Evolutionary conservation across 208 protist genomes (phyloP).

Genomic region (Trypanosoma congolense): DNA sequence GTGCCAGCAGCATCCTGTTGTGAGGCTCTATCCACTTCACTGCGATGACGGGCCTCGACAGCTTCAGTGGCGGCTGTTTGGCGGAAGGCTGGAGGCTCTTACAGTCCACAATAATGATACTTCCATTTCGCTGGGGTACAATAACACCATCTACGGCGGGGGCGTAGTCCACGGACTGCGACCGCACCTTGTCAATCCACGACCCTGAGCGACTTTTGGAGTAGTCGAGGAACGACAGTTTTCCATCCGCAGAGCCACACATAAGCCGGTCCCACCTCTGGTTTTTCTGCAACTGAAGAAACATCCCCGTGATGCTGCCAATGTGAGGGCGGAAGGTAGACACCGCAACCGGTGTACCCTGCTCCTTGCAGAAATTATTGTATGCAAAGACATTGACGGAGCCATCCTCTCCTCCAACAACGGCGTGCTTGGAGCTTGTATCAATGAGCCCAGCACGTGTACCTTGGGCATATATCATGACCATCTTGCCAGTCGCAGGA

Average conservation of each 20-base stretch:
- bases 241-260: conserved; percentile 34
- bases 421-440: conserved; percentile 38
- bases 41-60: conserved; percentile 4
- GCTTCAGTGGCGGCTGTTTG: conserved; percentile 7
- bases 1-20: conserved; percentile 15
- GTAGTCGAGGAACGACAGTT: conserved; percentile 37
- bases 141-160: conserved; percentile 6
- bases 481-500: conserved; percentile 21
- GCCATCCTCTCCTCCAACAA: conserved; percentile 59
- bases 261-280: conserved; percentile 51
- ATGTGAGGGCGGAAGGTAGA: conserved; percentile 28
- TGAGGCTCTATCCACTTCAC: conserved; percentile 12
- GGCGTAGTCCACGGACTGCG: conserved; percentile 10
- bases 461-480: conserved; percentile 22
- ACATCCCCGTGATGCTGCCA: conserved; percentile 43
- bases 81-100: conserved; percentile 1
- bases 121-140: not conserved
- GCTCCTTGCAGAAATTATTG: conserved; percentile 37
- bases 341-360: conserved; percentile 16
- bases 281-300: conserved; percentile 39
- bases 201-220: conserved; percentile 4
- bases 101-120: conserved; percentile 10
- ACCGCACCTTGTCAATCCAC: conserved; percentile 5
- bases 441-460: conserved; percentile 36
- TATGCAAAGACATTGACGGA: conserved; percentile 50